Conservation (phyloP, 2,329 filamentous ascomycete genomes). For the Cyphellophora europaea region DNA sequence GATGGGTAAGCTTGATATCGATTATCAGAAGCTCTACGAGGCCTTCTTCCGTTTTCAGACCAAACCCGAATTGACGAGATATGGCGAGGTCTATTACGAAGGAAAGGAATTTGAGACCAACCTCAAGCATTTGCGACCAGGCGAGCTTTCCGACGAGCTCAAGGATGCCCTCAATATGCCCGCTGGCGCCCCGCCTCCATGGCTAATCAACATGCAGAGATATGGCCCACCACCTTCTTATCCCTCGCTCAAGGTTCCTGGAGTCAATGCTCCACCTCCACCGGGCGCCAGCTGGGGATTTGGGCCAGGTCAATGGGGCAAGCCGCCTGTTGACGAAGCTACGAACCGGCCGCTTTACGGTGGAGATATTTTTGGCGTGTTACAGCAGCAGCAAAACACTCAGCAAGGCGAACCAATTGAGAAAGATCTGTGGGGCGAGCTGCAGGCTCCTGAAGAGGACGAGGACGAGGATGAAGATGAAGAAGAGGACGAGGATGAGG, state of each 20-base stretch:
- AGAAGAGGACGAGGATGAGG: constrained; percentile 54
- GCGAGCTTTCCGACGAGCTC: constrained; percentile 79
- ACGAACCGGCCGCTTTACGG: constrained; percentile 85
- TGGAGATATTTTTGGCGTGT: constrained; percentile 84
- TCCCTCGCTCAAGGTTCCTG: constrained; percentile 87
- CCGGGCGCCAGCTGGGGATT: constrained; percentile 89
- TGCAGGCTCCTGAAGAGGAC: constrained; percentile 64
- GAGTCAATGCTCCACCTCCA: constrained; percentile 86
- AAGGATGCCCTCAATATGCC: constrained; percentile 92
- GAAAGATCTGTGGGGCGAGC: constrained; percentile 81
- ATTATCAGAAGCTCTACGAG: constrained; percentile 96
- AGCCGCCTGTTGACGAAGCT: constrained; percentile 79
- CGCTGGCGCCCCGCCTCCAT: constrained; percentile 84
- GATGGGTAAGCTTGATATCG: constrained; percentile 94
- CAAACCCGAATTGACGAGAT: constrained; percentile 86
- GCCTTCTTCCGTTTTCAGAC: constrained; percentile 98
- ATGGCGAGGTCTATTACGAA: constrained; percentile 98
- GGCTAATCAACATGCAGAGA: constrained; percentile 94
- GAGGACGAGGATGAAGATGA: constrained; percentile 64
- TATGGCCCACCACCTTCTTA: constrained; percentile 91
- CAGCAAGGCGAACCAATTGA: constrained; percentile 72
- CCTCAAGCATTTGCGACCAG: constrained; percentile 77
- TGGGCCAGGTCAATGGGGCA: constrained; percentile 89
- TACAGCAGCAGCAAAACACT: constrained; percentile 51
- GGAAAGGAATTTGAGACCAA: constrained; percentile 98